Percentiles rank a stretch among this genome's conserved stretches.
phyloP scores from a whole-genome alignment of 208 protist species.

The Trypanosomatidae sp. region DNA sequence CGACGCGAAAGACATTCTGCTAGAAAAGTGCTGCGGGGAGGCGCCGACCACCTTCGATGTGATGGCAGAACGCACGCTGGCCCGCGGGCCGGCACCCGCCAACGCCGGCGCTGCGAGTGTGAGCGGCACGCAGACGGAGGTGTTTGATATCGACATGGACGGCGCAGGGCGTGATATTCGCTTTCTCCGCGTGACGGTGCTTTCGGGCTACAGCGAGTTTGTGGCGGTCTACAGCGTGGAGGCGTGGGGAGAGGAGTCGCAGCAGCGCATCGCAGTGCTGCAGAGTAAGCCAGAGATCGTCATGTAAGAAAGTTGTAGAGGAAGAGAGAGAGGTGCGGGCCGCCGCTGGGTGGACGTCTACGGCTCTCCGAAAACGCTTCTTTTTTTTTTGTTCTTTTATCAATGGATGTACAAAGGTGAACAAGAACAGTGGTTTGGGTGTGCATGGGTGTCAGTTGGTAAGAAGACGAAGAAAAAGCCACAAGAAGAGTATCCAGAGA shows the following conservation, averaged over 20 bases:
- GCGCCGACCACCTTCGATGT: constrained; percentile 36
- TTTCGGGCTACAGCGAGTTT: constrained; percentile 83
- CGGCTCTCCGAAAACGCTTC: no score
- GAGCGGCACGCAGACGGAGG: constrained; percentile 44
- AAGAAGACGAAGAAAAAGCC: not conserved
- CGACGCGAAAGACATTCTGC: constrained; percentile 72
- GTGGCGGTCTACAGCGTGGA: constrained; percentile 70
- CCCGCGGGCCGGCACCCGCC: constrained; percentile 14
- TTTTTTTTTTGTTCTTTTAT: no score
- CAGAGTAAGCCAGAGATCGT: constrained; percentile 77
- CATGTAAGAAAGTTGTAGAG: no score
- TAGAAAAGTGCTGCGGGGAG: constrained; percentile 45
- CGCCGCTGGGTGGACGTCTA: no score
- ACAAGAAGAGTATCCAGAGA: no score
- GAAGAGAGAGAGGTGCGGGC: no score
- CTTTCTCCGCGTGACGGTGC: constrained; percentile 53
- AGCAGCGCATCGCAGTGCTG: constrained; percentile 79
- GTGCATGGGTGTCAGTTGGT: no score
- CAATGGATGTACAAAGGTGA: no score
- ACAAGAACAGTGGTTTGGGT: no score
- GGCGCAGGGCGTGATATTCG: constrained; percentile 53
- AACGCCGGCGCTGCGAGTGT: not conserved
- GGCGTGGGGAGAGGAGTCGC: constrained; percentile 75
- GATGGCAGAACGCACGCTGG: constrained; percentile 51
- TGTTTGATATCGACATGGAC: constrained; percentile 57